phyloP scores from a whole-genome alignment of 78 protist genomes.

The Acrasis kona region DNA sequence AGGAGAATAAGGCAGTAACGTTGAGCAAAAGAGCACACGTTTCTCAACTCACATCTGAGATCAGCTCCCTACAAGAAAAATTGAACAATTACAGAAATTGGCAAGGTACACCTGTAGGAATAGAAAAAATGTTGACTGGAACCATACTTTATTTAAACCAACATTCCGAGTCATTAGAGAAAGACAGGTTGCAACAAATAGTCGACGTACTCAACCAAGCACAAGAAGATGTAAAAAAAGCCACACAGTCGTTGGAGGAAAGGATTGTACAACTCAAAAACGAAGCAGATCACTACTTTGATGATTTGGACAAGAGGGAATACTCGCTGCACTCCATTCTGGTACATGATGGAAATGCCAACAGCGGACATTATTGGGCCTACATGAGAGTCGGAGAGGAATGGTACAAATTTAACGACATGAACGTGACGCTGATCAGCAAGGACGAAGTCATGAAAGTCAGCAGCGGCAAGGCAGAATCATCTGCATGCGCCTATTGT shows the following conservation, averaged over 20 bases:
- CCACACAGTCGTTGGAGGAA: not conserved
- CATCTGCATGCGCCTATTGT: not conserved
- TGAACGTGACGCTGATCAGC: not conserved
- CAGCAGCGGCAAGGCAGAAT: not conserved
- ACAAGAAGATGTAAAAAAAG: not conserved
- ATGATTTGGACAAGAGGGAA: not conserved
- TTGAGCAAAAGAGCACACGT: not conserved
- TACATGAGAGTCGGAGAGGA: not conserved
- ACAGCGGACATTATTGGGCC: constrained; percentile 25
- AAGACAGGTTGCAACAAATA: not conserved
- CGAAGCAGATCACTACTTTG: not conserved
- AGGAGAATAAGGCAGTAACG: not conserved
- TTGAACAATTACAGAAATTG: not conserved
- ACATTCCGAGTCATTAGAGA: not conserved
- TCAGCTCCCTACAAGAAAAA: not conserved
- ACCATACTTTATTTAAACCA: not conserved
- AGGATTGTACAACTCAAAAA: not conserved
- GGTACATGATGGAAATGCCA: constrained; percentile 3
- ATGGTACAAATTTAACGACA: constrained; percentile 27
- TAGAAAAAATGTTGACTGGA: not conserved
- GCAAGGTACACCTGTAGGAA: not conserved
- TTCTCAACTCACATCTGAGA: not conserved
- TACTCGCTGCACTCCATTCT: constrained; percentile 9
- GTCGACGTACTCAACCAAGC: not conserved
- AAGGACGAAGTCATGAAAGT: constrained; percentile 12